Conservation (phyloP, 768 basidiomycete genomes). For the Agaricus bisporus region DNA sequence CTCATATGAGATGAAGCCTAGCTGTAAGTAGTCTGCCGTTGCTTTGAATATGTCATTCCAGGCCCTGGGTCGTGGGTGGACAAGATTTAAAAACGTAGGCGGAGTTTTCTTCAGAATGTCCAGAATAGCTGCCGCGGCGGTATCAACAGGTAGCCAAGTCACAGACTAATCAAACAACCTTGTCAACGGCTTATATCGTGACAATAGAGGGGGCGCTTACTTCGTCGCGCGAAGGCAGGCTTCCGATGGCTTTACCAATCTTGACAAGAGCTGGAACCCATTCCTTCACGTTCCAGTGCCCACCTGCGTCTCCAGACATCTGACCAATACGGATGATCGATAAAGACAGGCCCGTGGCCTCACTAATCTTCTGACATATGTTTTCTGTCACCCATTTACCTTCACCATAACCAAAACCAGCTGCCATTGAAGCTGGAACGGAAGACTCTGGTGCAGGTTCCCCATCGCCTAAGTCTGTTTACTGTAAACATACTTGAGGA, state of each 20-base stretch:
- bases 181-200: not conserved
- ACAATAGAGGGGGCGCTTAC: not conserved
- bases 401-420: conserved; percentile 4
- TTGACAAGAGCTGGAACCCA: conserved; percentile 30
- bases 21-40: not conserved
- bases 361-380: not conserved
- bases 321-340: conserved; percentile 37
- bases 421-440: not conserved
- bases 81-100: not conserved
- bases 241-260: not conserved
- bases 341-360: not conserved
- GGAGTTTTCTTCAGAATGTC: not conserved
- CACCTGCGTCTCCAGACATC: conserved; percentile 34
- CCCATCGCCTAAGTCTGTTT: not conserved
- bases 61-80: not conserved
- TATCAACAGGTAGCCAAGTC: not conserved
- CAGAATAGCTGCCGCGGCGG: not conserved
- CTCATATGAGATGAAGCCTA: not conserved
- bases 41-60: not conserved
- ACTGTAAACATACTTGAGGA: not conserved
- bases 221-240: not conserved
- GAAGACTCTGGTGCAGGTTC: not conserved
- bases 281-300: conserved; percentile 35
- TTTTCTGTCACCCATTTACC: conserved; percentile 7
- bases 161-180: not conserved